phyloP scores from a whole-genome alignment of 1,139 yeast species.

The Blastobotrys raffinosifermentans region DNA sequence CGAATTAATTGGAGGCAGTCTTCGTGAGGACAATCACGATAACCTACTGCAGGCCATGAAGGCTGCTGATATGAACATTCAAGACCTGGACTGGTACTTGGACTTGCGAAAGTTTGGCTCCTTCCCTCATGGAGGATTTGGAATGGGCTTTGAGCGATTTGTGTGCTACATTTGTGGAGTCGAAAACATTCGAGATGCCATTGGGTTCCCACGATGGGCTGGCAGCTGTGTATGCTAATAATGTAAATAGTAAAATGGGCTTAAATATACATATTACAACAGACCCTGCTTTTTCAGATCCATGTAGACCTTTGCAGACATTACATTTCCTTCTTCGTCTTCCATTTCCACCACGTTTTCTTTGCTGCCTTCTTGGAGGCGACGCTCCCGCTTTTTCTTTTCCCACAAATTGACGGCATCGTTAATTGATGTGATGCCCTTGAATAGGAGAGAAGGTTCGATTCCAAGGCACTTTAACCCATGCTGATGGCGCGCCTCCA shows the following conservation, averaged over 20 bases:
- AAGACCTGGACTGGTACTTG: conserved; percentile 74
- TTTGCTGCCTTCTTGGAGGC: conserved; percentile 38
- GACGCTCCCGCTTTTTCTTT: conserved; percentile 38
- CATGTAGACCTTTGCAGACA: conserved; percentile 74
- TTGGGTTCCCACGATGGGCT: conserved; percentile 70
- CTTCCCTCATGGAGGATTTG: conserved; percentile 95
- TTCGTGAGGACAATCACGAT: conserved; percentile 68
- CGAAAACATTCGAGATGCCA: conserved; percentile 78
- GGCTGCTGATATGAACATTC: conserved; percentile 35
- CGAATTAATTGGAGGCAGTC: conserved; percentile 93
- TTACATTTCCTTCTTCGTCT: conserved; percentile 88
- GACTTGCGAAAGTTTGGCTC: conserved; percentile 69
- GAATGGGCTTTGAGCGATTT: conserved; percentile 88
- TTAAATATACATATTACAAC: background rate
- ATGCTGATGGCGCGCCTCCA: conserved; percentile 58
- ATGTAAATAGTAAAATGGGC: background rate
- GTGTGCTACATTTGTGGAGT: conserved; percentile 63
- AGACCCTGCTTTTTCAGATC: conserved; percentile 85
- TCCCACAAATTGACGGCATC: conserved; percentile 63
- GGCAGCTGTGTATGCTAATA: conserved; percentile 43
- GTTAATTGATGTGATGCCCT: conserved; percentile 57
- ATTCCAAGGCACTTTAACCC: conserved; percentile 78
- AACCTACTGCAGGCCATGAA: conserved; percentile 46
- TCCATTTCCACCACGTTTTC: conserved; percentile 76
- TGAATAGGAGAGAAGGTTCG: conserved; percentile 46